Evolutionary conservation across 148 eudicot species (phyloP).

Genomic region (Chenopodium suecicum): DNA sequence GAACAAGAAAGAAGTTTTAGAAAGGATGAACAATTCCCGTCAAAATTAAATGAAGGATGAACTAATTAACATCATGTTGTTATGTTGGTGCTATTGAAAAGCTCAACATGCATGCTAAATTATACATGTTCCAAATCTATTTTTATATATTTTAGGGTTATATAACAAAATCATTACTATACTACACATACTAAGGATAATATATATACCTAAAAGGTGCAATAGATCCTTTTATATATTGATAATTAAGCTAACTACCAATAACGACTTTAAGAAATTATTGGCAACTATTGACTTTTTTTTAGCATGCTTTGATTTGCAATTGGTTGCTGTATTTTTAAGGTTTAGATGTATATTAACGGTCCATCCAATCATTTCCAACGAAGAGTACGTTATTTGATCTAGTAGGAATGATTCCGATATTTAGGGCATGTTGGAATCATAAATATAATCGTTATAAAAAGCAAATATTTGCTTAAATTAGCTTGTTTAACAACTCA

Average conservation of each 20-base stretch:
- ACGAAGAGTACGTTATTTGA: background rate
- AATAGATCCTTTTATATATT: background rate
- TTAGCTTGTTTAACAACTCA: background rate
- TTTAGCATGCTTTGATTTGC: conserved; percentile 10
- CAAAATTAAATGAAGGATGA: background rate
- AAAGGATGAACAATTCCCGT: too few relatives aligned
- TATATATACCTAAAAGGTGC: background rate
- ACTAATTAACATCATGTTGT: background rate
- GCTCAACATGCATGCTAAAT: conserved; percentile 6
- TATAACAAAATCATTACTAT: too few relatives aligned
- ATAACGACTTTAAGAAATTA: background rate
- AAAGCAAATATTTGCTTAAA: background rate
- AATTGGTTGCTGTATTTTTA: conserved; percentile 10
- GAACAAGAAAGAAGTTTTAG: too few relatives aligned
- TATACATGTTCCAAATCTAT: background rate
- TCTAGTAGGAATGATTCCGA: background rate
- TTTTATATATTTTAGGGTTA: too few relatives aligned
- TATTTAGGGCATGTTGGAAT: conserved; percentile 9
- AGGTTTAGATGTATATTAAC: background rate
- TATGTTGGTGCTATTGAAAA: conserved; percentile 13
- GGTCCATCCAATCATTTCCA: conserved; percentile 23
- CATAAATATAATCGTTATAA: background rate
- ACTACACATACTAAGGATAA: background rate
- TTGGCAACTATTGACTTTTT: background rate
- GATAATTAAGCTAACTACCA: background rate